A percentile compares a stretch with the other conserved stretches of the same genome.
Evolutionary conservation across 352 stramenopile species (phyloP).

Genomic region (Pythium dissotocum): DNA sequence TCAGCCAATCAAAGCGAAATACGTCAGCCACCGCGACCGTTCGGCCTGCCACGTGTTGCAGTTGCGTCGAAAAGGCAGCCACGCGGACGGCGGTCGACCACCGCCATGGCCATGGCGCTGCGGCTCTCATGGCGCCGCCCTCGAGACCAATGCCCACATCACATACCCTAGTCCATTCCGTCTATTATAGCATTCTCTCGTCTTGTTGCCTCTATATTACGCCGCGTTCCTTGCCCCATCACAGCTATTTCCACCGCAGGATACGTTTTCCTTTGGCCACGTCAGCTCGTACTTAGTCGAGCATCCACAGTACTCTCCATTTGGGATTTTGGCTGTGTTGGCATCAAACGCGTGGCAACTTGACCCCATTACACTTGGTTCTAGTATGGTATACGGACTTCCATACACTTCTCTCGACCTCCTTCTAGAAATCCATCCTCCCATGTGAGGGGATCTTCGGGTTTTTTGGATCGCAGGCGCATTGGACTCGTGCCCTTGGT

Average conservation of each 20-base stretch:
- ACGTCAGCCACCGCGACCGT: conserved; percentile 19
- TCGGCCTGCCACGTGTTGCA: conserved; percentile 21
- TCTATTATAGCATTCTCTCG: not conserved
- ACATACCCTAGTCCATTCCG: too few species aligned
- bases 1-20: conserved; percentile 22
- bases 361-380: conserved; percentile 13
- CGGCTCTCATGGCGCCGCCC: too few species aligned
- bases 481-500: too few species aligned
- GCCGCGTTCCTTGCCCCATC: not conserved
- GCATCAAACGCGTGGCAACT: conserved; percentile 38
- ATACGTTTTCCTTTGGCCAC: conserved; percentile 14
- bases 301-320: conserved; percentile 5
- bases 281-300: conserved; percentile 28
- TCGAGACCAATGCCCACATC: too few species aligned
- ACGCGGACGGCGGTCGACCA: not conserved
- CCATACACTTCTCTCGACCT: conserved; percentile 12
- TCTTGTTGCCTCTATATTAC: not conserved
- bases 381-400: conserved; percentile 33
- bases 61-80: not conserved
- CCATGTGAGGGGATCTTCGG: conserved; percentile 1
- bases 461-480: conserved; percentile 19
- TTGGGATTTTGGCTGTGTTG: conserved; percentile 2
- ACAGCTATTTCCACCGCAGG: not conserved
- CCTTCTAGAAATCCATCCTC: conserved; percentile 33
- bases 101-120: not conserved